Conservation (phyloP, 1,139 yeast genomes). For the Groenewaldozyma sp. region DNA sequence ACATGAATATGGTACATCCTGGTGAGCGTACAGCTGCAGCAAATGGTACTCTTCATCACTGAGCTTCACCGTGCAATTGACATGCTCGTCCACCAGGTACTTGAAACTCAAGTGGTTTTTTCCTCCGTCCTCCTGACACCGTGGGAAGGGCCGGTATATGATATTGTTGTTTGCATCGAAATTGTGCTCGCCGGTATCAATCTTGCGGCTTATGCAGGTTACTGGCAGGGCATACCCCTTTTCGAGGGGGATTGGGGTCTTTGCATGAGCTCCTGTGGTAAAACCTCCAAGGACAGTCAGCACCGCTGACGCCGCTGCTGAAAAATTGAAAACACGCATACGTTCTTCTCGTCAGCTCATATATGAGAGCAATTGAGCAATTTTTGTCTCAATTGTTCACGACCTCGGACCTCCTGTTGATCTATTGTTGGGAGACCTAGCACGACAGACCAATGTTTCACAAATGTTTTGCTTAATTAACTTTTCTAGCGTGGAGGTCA, state of each 20-base stretch:
- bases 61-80: constrained; percentile 54
- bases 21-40: constrained; percentile 66
- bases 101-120: constrained; percentile 41
- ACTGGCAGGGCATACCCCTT: constrained; percentile 43
- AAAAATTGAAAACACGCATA: background rate
- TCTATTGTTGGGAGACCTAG: no score
- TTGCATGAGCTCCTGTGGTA: no score
- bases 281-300: no score
- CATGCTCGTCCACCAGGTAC: constrained; percentile 45
- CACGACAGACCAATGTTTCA: no score
- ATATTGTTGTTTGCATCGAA: constrained; percentile 48
- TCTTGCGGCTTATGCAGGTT: constrained; percentile 58
- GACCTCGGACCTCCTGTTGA: no score
- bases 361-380: no score
- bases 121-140: constrained; percentile 51
- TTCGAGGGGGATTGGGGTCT: no score
- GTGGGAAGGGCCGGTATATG: constrained; percentile 50
- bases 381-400: no score
- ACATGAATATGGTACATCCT: constrained; percentile 70
- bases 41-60: constrained; percentile 64
- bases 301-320: no score
- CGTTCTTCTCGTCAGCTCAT: no score
- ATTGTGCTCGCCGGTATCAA: constrained; percentile 68
- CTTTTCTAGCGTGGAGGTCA: no score
- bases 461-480: no score